phyloP scores from a whole-genome alignment of 805 yeast species.

The Groenewaldozyma tartarivorans region DNA sequence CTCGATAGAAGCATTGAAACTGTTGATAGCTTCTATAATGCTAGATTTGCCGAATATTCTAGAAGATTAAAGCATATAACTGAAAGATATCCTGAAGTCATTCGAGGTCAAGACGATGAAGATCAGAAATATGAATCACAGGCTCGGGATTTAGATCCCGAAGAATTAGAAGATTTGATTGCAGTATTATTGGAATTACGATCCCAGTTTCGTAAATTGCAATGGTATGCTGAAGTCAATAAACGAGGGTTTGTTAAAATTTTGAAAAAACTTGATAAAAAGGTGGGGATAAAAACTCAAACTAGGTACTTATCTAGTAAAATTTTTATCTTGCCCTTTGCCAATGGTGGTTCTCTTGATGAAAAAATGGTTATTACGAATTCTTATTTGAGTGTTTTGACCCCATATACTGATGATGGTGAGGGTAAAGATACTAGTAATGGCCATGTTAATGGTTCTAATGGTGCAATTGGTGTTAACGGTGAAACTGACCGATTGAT shows the following conservation, averaged over 20 bases:
- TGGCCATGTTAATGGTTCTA: background rate
- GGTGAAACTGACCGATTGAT: slow-evolving; percentile 10
- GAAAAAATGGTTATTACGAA: slow-evolving; percentile 35
- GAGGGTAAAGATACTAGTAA: background rate
- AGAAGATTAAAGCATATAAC: slow-evolving; percentile 44
- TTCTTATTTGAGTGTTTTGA: slow-evolving; percentile 18
- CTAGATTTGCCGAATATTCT: slow-evolving; percentile 64
- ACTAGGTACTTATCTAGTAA: slow-evolving; percentile 52
- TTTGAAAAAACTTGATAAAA: slow-evolving; percentile 83
- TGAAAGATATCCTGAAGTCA: slow-evolving; percentile 21
- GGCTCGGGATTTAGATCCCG: slow-evolving; percentile 31
- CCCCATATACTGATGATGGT: slow-evolving; percentile 17
- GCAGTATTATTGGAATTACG: slow-evolving; percentile 69
- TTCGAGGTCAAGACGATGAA: background rate
- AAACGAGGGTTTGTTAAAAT: slow-evolving; percentile 84
- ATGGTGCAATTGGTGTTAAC: background rate
- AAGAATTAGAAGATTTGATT: slow-evolving; percentile 54
- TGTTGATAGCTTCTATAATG: slow-evolving; percentile 70
- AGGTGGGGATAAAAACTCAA: slow-evolving; percentile 52
- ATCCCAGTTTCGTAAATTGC: slow-evolving; percentile 66
- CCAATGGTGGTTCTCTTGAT: slow-evolving; percentile 56
- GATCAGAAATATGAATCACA: slow-evolving; percentile 16
- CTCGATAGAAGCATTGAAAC: slow-evolving; percentile 74
- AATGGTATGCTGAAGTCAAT: slow-evolving; percentile 91
- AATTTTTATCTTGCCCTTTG: slow-evolving; percentile 66